phyloP scores from a whole-genome alignment of 306 rosid genomes.

The Boehmeria nivea region DNA sequence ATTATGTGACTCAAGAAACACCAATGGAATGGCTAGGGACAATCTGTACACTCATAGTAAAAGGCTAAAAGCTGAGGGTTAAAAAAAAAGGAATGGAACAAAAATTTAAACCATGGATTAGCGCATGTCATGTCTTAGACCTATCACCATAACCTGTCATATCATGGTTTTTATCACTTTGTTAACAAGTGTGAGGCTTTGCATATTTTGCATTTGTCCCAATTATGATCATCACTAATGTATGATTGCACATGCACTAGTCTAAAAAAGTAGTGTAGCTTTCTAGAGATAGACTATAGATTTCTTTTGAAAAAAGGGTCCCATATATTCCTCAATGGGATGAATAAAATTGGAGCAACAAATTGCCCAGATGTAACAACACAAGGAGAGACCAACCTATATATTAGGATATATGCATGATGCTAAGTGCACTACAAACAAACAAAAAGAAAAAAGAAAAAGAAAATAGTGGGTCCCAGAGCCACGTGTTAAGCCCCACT shows the following conservation, averaged over 20 bases:
- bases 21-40: no score
- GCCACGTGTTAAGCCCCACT: constrained; percentile 37
- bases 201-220: background rate
- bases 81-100: no score
- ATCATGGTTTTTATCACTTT: no score
- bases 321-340: background rate
- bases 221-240: background rate
- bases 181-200: background rate
- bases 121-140: background rate
- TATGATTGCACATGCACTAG: background rate
- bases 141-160: background rate
- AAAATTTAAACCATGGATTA: no score
- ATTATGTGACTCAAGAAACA: background rate
- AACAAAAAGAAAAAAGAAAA: no score
- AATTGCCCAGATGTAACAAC: constrained; percentile 1
- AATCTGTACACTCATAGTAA: no score
- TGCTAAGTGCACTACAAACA: no score
- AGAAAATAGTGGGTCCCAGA: constrained; percentile 4
- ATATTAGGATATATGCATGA: no score
- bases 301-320: background rate
- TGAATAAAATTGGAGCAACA: background rate
- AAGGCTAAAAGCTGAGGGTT: no score
- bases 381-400: no score
- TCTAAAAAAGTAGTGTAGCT: background rate
- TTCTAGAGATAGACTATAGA: background rate